Evolutionary conservation across 2,329 filamentous ascomycete species (phyloP).

Genomic region (Arthrinium phaeospermum): DNA sequence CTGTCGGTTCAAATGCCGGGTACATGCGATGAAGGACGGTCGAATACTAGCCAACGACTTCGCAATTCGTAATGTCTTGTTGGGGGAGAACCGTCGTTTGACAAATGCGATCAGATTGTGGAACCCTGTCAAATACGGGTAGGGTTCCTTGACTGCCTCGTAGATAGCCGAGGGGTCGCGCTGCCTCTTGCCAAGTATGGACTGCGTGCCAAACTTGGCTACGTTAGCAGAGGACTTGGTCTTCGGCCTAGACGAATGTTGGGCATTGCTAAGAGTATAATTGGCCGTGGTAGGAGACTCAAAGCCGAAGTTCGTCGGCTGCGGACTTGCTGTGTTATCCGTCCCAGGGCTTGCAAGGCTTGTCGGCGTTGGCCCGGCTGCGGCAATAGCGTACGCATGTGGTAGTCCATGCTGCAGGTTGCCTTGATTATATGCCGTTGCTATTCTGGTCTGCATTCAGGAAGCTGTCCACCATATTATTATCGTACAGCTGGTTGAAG

Average conservation of each 20-base stretch:
- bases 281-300: constrained; percentile 58
- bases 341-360: constrained; percentile 69
- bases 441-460: constrained; percentile 54
- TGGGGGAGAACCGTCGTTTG: constrained; percentile 76
- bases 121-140: constrained; percentile 88
- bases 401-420: constrained; percentile 67
- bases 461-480: constrained; percentile 58
- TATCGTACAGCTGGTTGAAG: constrained; percentile 57
- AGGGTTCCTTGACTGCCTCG: constrained; percentile 86
- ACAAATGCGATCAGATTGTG: constrained; percentile 85
- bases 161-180: constrained; percentile 86
- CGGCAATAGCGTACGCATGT: constrained; percentile 69
- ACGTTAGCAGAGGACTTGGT: constrained; percentile 49
- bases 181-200: constrained; percentile 62
- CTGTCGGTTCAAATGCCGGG: constrained; percentile 83
- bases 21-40: constrained; percentile 91
- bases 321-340: constrained; percentile 66
- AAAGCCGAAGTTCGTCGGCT: constrained; percentile 57
- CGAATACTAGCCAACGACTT: constrained; percentile 88
- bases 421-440: constrained; percentile 57
- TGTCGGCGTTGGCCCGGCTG: constrained; percentile 56
- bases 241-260: constrained; percentile 40
- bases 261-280: constrained; percentile 38
- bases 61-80: constrained; percentile 81
- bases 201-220: constrained; percentile 48